phyloP scores from a whole-genome alignment of 768 basidiomycete species.

The Trametes coccinea region DNA sequence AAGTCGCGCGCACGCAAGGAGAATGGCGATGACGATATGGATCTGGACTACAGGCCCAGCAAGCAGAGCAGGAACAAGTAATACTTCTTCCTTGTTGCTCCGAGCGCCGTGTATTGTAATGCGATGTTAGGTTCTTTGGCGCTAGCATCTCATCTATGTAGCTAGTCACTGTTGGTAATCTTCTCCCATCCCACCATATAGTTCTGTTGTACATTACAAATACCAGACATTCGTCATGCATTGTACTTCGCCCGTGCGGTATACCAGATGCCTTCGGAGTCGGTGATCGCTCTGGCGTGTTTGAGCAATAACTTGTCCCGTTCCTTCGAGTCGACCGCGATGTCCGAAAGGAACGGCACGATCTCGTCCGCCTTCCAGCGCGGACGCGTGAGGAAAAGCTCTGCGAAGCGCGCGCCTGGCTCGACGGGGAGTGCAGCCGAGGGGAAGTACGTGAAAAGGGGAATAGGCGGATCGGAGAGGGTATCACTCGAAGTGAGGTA shows the following conservation, averaged over 20 bases:
- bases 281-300: conserved; percentile 77
- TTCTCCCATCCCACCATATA: background rate
- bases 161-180: background rate
- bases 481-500: conserved; percentile 53
- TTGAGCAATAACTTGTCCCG: conserved; percentile 86
- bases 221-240: conserved; percentile 33
- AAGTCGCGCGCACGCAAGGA: conserved; percentile 36
- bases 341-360: conserved; percentile 75
- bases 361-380: conserved; percentile 83
- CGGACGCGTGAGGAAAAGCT: conserved; percentile 80
- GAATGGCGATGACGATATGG: conserved; percentile 36
- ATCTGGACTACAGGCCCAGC: conserved; percentile 29
- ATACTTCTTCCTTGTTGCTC: background rate
- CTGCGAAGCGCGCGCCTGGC: conserved; percentile 78
- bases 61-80: conserved; percentile 8
- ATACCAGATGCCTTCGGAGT: conserved; percentile 69
- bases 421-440: conserved; percentile 71
- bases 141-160: background rate
- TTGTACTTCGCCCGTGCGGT: conserved; percentile 67
- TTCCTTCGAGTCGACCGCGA: conserved; percentile 83
- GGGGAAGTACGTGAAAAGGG: conserved; percentile 71
- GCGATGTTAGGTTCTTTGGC: background rate
- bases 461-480: conserved; percentile 33
- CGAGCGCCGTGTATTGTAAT: background rate
- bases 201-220: background rate